phyloP scores from a whole-genome alignment of 169 alveolate genomes.

The Plasmodium coatneyi region DNA sequence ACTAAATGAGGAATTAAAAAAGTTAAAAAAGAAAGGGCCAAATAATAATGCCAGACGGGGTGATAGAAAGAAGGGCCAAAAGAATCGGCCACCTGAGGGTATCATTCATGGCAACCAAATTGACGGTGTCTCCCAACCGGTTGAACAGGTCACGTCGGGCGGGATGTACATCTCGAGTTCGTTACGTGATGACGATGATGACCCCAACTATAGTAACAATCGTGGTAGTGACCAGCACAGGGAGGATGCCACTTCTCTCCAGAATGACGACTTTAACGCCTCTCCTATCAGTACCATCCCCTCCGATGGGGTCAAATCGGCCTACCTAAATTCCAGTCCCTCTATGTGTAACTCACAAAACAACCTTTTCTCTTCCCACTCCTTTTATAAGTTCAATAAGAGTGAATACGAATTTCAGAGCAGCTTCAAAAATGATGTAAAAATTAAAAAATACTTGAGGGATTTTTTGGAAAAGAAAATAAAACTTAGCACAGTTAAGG shows the following conservation, averaged over 20 bases:
- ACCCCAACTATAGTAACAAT: not conserved
- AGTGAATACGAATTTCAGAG: not conserved
- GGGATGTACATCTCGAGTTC: not conserved
- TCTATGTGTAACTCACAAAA: not conserved
- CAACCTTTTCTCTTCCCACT: not conserved
- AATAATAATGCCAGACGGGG: not conserved
- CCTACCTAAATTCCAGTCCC: not conserved
- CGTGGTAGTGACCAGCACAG: not conserved
- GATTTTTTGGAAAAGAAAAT: constrained; percentile 39
- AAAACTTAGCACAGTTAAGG: constrained; percentile 2
- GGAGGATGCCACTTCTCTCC: not conserved
- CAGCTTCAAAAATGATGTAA: constrained; percentile 12
- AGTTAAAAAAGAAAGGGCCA: constrained; percentile 17
- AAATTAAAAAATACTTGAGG: constrained; percentile 18
- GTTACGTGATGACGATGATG: not conserved
- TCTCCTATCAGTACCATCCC: constrained; percentile 3
- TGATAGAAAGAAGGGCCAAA: not conserved
- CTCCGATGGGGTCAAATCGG: not conserved
- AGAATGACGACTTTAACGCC: not conserved
- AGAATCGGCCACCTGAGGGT: not conserved
- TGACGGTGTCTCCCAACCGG: not conserved
- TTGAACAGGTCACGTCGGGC: not conserved
- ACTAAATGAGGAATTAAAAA: constrained; percentile 48
- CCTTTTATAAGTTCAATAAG: constrained; percentile 8
- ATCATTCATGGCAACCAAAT: not conserved